These are phyloP conservation scores for Xylariaceae sp. DNA, from an alignment of 2,329 filamentous ascomycete genomes.

Conservation along the genomic window DNA sequence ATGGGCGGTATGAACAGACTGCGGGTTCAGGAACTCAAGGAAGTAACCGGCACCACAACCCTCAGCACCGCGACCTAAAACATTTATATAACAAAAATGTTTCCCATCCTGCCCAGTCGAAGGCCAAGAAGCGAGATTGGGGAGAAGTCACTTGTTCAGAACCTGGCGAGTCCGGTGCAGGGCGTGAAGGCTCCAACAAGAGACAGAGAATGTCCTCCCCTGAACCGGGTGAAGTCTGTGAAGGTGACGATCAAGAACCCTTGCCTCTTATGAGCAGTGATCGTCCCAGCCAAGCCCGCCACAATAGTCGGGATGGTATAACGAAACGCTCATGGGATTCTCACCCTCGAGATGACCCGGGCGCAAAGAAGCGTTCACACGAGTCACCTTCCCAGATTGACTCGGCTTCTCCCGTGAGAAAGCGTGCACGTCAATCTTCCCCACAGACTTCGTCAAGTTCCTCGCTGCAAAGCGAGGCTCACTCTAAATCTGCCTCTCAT, in stretches of 20 bases:
- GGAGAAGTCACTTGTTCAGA: constrained; percentile 9
- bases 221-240: constrained; percentile 27
- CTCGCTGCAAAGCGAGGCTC: not conserved
- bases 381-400: too few relatives aligned
- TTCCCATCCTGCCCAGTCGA: not conserved
- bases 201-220: constrained; percentile 23
- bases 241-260: constrained; percentile 13
- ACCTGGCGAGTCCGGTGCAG: constrained; percentile 1
- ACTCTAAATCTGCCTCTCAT: not conserved
- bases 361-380: too few relatives aligned
- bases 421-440: not conserved
- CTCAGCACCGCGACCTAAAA: constrained; percentile 8
- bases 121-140: constrained; percentile 23
- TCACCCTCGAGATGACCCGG: not conserved
- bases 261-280: constrained; percentile 1
- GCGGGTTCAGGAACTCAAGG: constrained; percentile 2
- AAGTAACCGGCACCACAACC: constrained; percentile 1
- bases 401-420: too few relatives aligned
- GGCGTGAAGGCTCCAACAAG: constrained; percentile 9
- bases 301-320: not conserved
- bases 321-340: not conserved
- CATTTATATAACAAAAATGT: constrained; percentile 1
- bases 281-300: constrained; percentile 1
- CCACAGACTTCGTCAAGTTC: constrained; percentile 7
- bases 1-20: constrained; percentile 15